Conservation (phyloP, 352 stramenopile species). For the Stramenopiles sp. region DNA sequence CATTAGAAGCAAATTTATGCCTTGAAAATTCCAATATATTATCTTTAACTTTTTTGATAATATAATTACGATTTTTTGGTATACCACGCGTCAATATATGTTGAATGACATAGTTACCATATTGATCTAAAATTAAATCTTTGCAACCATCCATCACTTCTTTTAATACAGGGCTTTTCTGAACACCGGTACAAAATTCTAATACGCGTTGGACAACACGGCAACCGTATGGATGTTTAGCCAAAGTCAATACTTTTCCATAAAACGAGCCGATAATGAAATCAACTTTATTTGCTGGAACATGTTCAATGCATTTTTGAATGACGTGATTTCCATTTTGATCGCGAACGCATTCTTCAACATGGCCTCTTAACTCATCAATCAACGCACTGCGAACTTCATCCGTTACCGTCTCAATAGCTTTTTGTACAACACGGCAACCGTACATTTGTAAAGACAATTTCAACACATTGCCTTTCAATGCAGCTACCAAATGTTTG, state of each 20-base stretch:
- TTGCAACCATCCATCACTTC: conserved; percentile 70
- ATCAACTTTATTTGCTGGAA: conserved; percentile 66
- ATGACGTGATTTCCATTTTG: conserved; percentile 97
- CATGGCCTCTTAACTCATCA: conserved; percentile 42
- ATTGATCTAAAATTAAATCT: conserved; percentile 72
- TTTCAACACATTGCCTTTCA: conserved; percentile 76
- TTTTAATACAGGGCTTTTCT: conserved; percentile 73
- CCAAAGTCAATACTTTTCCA: conserved; percentile 61
- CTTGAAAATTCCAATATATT: conserved; percentile 67
- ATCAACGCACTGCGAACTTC: conserved; percentile 42
- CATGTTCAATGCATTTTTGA: conserved; percentile 88
- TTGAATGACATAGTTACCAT: conserved; percentile 98
- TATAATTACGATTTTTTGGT: conserved; percentile 38
- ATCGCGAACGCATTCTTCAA: conserved; percentile 81
- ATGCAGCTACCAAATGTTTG: conserved; percentile 46
- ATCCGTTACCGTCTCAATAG: conserved; percentile 41
- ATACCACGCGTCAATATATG: conserved; percentile 85
- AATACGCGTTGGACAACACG: conserved; percentile 91
- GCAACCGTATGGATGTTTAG: conserved; percentile 92
- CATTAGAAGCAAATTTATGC: conserved; percentile 86
- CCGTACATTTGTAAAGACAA: conserved; percentile 85
- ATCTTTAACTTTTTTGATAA: conserved; percentile 50
- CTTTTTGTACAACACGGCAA: conserved; percentile 88
- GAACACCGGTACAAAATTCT: conserved; percentile 68
- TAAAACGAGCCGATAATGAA: conserved; percentile 92